Percentiles rank a stretch among this genome's conserved stretches.
Conservation (phyloP, 805 yeast species). For the Yarrowia sp. region DNA sequence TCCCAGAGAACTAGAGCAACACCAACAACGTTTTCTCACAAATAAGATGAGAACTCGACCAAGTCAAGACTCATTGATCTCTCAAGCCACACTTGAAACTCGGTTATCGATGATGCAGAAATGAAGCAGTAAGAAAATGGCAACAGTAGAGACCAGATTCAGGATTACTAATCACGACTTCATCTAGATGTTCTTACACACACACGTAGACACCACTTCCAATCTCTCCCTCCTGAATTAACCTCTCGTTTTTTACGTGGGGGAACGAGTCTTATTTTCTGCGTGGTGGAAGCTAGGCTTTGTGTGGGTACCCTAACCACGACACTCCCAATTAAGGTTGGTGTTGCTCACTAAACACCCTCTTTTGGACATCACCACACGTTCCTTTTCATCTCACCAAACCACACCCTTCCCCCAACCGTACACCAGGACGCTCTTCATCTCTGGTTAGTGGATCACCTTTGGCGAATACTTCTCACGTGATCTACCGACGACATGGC, state of each 20-base stretch:
- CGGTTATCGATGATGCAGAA: too few relatives aligned
- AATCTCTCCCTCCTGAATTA: not conserved
- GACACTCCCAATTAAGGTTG: slow-evolving; percentile 6
- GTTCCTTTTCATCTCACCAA: not conserved
- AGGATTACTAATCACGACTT: too few relatives aligned
- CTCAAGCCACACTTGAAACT: too few relatives aligned
- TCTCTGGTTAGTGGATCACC: not conserved
- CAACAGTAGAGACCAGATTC: too few relatives aligned
- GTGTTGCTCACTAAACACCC: slow-evolving; percentile 35
- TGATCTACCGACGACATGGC: slow-evolving; percentile 29
- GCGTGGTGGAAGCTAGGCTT: not conserved
- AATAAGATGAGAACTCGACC: too few relatives aligned
- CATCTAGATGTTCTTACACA: too few relatives aligned
- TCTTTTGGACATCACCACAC: slow-evolving; percentile 30
- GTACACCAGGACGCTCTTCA: not conserved
- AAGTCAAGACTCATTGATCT: too few relatives aligned
- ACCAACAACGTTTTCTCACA: too few relatives aligned
- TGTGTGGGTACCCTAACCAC: slow-evolving; percentile 8
- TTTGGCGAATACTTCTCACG: not conserved
- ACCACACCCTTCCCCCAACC: not conserved
- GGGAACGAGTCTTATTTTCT: too few relatives aligned
- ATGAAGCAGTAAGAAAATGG: too few relatives aligned
- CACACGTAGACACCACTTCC: too few relatives aligned
- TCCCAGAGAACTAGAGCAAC: too few relatives aligned
- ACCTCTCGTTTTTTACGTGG: not conserved